These are phyloP conservation scores for Mycena pura DNA, from an alignment of 768 basidiomycete genomes.

Conservation along the genomic window DNA sequence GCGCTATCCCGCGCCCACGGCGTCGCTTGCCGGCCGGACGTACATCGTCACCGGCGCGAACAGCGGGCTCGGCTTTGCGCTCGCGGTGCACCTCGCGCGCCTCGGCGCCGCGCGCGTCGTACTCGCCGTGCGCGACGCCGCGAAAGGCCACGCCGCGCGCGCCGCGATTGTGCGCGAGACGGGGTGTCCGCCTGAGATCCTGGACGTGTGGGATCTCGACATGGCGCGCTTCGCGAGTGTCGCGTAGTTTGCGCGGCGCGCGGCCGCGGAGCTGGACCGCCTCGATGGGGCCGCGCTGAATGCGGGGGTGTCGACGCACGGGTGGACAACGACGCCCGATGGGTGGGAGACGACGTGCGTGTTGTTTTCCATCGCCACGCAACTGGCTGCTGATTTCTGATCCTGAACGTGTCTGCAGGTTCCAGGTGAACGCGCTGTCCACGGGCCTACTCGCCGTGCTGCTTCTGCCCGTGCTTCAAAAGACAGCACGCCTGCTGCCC, in stretches of 20 bases:
- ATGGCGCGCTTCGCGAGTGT: slow-evolving; percentile 25
- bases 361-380: not conserved
- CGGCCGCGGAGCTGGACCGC: not conserved
- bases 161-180: slow-evolving; percentile 37
- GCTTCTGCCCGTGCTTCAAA: not conserved
- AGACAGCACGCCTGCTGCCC: not conserved
- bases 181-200: slow-evolving; percentile 32
- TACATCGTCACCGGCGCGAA: slow-evolving; percentile 17
- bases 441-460: slow-evolving; percentile 10
- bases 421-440: slow-evolving; percentile 9
- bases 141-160: slow-evolving; percentile 35
- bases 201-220: slow-evolving; percentile 54
- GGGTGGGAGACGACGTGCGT: slow-evolving; percentile 5
- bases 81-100: slow-evolving; percentile 19
- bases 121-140: slow-evolving; percentile 43
- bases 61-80: slow-evolving; percentile 5
- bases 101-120: slow-evolving; percentile 46
- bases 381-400: not conserved
- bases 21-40: not conserved
- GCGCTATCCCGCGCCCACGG: not conserved
- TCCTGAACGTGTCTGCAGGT: too few species aligned
- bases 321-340: not conserved
- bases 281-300: slow-evolving; percentile 7
- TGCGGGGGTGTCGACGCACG: not conserved
- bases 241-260: not conserved